These are phyloP conservation scores for Sporisorium exsertum DNA, from an alignment of 1,284 basidiomycete species.

Conservation along the genomic window DNA sequence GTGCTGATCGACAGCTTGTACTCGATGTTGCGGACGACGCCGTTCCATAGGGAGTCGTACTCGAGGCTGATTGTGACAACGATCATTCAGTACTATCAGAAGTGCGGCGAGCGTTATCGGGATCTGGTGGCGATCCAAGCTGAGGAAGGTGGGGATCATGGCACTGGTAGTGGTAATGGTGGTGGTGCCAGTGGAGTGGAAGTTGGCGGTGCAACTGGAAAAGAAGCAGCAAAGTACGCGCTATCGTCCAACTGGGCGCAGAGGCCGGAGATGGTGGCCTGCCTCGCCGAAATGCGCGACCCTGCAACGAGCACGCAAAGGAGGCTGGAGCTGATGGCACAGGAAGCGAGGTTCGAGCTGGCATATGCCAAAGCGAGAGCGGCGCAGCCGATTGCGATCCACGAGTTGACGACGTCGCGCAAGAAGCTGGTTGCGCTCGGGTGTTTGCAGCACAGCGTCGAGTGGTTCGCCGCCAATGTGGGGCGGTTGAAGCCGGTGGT, in stretches of 20 bases:
- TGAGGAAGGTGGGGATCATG: conserved; percentile 9
- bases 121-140: conserved; percentile 74
- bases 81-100: conserved; percentile 95
- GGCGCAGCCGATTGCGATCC: conserved; percentile 29
- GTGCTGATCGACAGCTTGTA: conserved; percentile 92
- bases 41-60: conserved; percentile 88
- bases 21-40: conserved; percentile 89
- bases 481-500: conserved; percentile 49
- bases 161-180: neutral
- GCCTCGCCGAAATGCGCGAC: conserved; percentile 76
- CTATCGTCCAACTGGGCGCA: conserved; percentile 63
- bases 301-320: conserved; percentile 8
- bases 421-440: conserved; percentile 83
- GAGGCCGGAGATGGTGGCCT: conserved; percentile 79
- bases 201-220: neutral
- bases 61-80: conserved; percentile 93
- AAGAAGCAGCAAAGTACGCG: conserved; percentile 6
- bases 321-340: conserved; percentile 37
- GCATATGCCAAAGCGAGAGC: conserved; percentile 20
- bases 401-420: conserved; percentile 79
- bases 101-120: conserved; percentile 88
- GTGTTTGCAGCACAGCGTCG: conserved; percentile 81
- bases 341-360: conserved; percentile 50
- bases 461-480: conserved; percentile 59
- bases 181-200: neutral